These are phyloP conservation scores for Trapa bicornis DNA, from an alignment of 345 rosid species.

Conservation along the genomic window DNA sequence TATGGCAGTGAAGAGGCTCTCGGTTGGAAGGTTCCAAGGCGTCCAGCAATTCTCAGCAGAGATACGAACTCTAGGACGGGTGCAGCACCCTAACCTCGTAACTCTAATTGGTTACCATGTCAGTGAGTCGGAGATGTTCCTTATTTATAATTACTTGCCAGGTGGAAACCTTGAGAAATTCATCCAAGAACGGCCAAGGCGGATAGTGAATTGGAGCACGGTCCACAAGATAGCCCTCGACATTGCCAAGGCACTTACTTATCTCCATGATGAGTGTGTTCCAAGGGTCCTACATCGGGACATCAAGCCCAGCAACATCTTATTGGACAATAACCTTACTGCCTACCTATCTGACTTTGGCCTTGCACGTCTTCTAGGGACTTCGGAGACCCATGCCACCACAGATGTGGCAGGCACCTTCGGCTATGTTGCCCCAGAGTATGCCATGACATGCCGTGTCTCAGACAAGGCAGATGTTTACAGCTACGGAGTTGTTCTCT, in stretches of 20 bases:
- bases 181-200: constrained; percentile 32
- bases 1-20: constrained; percentile 42
- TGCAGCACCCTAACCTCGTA: constrained; percentile 39
- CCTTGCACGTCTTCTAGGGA: constrained; percentile 40
- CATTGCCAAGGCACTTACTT: constrained; percentile 43
- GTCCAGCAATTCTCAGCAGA: constrained; percentile 44
- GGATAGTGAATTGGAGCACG: constrained; percentile 30
- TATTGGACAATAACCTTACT: constrained; percentile 29
- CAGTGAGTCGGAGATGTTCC: constrained; percentile 40
- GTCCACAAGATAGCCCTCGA: constrained; percentile 47
- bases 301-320: constrained; percentile 44
- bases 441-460: constrained; percentile 47
- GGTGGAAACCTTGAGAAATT: constrained; percentile 44
- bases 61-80: constrained; percentile 39
- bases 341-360: constrained; percentile 51
- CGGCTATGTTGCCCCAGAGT: constrained; percentile 49
- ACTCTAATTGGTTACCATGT: constrained; percentile 40
- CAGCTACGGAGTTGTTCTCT: constrained; percentile 41
- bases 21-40: constrained; percentile 43
- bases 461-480: constrained; percentile 48
- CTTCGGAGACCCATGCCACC: constrained; percentile 46
- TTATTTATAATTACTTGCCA: constrained; percentile 39
- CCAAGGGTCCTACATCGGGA: constrained; percentile 43
- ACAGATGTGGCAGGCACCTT: constrained; percentile 50
- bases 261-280: constrained; percentile 36